Evolutionary conservation across 768 basidiomycete species (phyloP).

Genomic region (Naganishia vishniacii): DNA sequence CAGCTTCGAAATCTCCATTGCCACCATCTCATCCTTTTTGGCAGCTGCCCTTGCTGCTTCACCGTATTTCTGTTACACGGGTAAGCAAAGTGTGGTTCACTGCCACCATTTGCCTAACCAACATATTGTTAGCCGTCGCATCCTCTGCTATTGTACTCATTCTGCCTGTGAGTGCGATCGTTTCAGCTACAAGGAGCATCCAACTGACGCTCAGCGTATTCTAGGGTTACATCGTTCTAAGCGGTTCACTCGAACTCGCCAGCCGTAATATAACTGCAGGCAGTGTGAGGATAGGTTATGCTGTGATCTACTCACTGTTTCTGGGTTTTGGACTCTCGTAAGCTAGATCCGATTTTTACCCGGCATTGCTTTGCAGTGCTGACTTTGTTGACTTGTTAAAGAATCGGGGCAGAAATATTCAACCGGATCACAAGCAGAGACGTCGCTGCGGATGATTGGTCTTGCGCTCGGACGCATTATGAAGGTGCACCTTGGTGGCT

Average conservation of each 20-base stretch:
- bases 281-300: slow-evolving; percentile 75
- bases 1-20: slow-evolving; percentile 63
- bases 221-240: slow-evolving; percentile 47
- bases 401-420: slow-evolving; percentile 67
- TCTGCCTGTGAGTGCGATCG: slow-evolving; percentile 2
- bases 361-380: neutral
- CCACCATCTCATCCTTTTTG: slow-evolving; percentile 71
- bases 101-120: no score
- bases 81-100: neutral
- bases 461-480: slow-evolving; percentile 59
- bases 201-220: neutral
- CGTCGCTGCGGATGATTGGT: slow-evolving; percentile 58
- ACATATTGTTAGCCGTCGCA: slow-evolving; percentile 55
- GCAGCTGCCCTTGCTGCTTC: slow-evolving; percentile 68
- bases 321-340: slow-evolving; percentile 61
- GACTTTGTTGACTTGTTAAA: neutral
- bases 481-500: slow-evolving; percentile 66
- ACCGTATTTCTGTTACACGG: slow-evolving; percentile 67
- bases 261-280: slow-evolving; percentile 76
- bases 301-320: slow-evolving; percentile 63
- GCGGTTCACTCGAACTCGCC: slow-evolving; percentile 70
- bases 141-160: slow-evolving; percentile 47
- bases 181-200: no score
- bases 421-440: slow-evolving; percentile 54
- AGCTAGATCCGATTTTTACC: neutral